Conservation (phyloP, 75 land plant genomes). For the Picea glauca region DNA sequence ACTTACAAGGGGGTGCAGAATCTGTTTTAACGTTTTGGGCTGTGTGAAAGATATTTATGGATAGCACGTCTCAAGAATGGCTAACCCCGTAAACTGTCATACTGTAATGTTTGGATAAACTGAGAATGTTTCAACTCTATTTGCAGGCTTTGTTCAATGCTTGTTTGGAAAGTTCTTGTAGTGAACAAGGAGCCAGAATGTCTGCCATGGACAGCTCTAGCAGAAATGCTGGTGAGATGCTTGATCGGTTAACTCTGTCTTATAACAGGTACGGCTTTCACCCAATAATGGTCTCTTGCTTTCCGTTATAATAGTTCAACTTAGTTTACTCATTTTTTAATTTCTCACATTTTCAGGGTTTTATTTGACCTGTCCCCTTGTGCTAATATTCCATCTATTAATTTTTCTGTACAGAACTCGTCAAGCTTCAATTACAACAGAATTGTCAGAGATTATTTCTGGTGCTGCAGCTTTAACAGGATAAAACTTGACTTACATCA, state of each 20-base stretch:
- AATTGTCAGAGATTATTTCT: constrained; percentile 92
- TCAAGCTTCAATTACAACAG: constrained; percentile 89
- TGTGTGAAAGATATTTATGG: no score
- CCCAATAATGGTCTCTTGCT: not conserved
- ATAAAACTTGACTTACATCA: constrained; percentile 6
- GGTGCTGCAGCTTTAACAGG: constrained; percentile 89
- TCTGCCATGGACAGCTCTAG: constrained; percentile 99
- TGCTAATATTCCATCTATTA: not conserved
- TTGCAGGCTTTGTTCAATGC: constrained; percentile 79
- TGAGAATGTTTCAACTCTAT: no score
- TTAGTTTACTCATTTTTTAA: not conserved
- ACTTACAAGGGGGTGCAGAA: no score
- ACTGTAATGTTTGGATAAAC: no score
- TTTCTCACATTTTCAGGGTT: not conserved
- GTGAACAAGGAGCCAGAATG: constrained; percentile 97
- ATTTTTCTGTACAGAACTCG: constrained; percentile 39
- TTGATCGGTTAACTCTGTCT: constrained; percentile 79
- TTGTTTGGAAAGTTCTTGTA: constrained; percentile 87
- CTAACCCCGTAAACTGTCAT: no score
- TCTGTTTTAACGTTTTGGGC: no score
- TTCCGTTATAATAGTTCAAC: not conserved
- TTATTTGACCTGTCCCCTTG: not conserved
- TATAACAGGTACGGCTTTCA: constrained; percentile 77
- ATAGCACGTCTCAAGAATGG: no score
- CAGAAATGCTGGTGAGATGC: constrained; percentile 98